A percentile compares a stretch with the other conserved stretches of the same genome.
Evolutionary conservation across 768 basidiomycete species (phyloP).

Genomic region (Gloeophyllum trabeum): DNA sequence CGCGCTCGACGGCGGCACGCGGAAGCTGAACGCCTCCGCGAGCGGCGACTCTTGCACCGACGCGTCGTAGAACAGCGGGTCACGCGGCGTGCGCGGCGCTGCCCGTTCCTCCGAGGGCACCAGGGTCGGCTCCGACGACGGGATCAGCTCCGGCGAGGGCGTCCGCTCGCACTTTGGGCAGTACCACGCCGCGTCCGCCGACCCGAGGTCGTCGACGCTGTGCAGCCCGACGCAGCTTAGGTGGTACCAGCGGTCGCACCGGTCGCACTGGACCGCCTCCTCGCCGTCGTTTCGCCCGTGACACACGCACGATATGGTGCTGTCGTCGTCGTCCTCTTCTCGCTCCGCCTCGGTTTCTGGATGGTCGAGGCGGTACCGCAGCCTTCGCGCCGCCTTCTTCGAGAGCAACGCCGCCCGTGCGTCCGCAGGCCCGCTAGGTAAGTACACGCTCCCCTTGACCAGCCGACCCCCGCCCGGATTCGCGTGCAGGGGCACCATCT

Average conservation of each 20-base stretch:
- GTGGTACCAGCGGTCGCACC: constrained; percentile 76
- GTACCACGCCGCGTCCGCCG: constrained; percentile 75
- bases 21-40: no score
- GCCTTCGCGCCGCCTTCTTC: constrained; percentile 54
- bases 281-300: constrained; percentile 56
- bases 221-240: constrained; percentile 68
- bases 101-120: constrained; percentile 49
- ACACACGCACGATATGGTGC: constrained; percentile 55
- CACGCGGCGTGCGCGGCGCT: constrained; percentile 27
- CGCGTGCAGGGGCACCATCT: constrained; percentile 44
- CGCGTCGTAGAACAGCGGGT: constrained; percentile 53
- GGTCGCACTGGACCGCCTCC: constrained; percentile 76
- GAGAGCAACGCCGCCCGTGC: constrained; percentile 64
- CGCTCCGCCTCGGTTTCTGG: constrained; percentile 24
- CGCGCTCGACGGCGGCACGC: no score
- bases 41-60: constrained; percentile 44
- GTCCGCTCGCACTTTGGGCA: constrained; percentile 41
- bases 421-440: constrained; percentile 65
- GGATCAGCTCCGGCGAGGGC: constrained; percentile 5
- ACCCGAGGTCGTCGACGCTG: constrained; percentile 51
- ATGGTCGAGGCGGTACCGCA: constrained; percentile 35
- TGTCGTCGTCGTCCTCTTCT: constrained; percentile 23
- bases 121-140: constrained; percentile 53
- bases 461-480: constrained; percentile 20
- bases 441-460: constrained; percentile 21